Percentiles rank a stretch among this genome's conserved stretches.
Evolutionary conservation across 371 early-diverging fungal genomes (phyloP).

Genomic region (Syncephalastrum monosporum): DNA sequence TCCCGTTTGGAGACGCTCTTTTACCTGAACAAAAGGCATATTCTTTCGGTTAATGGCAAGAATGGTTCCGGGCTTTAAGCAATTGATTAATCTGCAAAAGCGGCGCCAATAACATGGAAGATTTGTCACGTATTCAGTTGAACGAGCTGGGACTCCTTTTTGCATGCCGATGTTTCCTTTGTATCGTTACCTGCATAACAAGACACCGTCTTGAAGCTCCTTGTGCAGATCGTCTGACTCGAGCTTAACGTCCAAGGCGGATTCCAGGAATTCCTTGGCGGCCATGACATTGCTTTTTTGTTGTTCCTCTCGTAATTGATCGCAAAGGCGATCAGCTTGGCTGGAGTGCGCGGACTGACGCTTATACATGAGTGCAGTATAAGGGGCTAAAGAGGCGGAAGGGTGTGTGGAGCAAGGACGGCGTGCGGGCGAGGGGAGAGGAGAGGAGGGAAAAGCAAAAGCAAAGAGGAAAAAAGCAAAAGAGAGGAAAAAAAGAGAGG

Average conservation of each 20-base stretch:
- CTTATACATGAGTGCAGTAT: neutral
- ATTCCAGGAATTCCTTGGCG: slow-evolving; percentile 30
- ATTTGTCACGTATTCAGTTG: neutral
- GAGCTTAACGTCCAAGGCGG: slow-evolving; percentile 22
- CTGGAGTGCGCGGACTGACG: neutral
- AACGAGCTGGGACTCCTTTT: neutral
- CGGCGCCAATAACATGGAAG: neutral
- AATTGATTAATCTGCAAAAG: slow-evolving; percentile 59
- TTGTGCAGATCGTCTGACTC: slow-evolving; percentile 28
- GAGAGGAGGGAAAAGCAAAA: neutral
- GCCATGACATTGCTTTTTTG: slow-evolving; percentile 20
- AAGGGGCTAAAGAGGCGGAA: neutral
- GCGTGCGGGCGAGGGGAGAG: neutral
- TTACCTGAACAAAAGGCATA: slow-evolving; percentile 71
- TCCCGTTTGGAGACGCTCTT: too few species aligned
- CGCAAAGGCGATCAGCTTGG: slow-evolving; percentile 16
- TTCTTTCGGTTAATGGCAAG: slow-evolving; percentile 58
- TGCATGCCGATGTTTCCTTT: neutral
- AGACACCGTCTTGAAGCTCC: slow-evolving; percentile 60
- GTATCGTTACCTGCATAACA: slow-evolving; percentile 61
- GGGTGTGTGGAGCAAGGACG: neutral
- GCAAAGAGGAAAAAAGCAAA: slow-evolving; percentile 1
- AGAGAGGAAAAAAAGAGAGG: neutral
- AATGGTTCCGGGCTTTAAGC: slow-evolving; percentile 63
- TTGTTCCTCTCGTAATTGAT: slow-evolving; percentile 23